Evolutionary conservation across 2,329 filamentous ascomycete species (phyloP).

Genomic region (Ciborinia camelliae): DNA sequence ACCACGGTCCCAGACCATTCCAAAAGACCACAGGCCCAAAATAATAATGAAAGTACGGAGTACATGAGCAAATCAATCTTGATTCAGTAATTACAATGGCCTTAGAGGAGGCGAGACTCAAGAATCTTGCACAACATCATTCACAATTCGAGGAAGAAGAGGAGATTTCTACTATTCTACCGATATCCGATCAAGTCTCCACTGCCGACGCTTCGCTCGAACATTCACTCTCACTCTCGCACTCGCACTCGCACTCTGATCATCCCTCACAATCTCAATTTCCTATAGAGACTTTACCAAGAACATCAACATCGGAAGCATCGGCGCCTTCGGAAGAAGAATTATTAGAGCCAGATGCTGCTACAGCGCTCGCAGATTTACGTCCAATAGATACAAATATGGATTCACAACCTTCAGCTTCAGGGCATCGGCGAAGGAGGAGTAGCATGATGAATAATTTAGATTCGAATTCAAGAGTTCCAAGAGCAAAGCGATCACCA

Average conservation of each 20-base stretch:
- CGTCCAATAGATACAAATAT: constrained; percentile 29
- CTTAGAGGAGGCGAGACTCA: not conserved
- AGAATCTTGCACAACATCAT: constrained; percentile 6
- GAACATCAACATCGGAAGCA: constrained; percentile 23
- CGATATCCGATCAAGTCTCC: constrained; percentile 3
- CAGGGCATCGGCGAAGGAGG: constrained; percentile 36
- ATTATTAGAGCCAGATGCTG: constrained; percentile 29
- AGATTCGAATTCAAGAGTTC: constrained; percentile 21
- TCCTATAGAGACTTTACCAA: constrained; percentile 21
- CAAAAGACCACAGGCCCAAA: constrained; percentile 9
- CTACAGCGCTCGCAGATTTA: constrained; percentile 26
- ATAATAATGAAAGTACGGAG: not conserved
- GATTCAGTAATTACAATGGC: constrained; percentile 9
- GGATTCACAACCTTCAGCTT: constrained; percentile 27
- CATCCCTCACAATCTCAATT: constrained; percentile 18
- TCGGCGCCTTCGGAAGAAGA: constrained; percentile 23
- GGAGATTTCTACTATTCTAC: not conserved
- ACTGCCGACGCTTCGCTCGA: constrained; percentile 1
- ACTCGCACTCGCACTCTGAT: not conserved
- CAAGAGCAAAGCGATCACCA: constrained; percentile 22
- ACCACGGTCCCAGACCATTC: constrained; percentile 2
- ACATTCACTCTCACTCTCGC: not conserved
- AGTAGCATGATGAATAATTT: constrained; percentile 36
- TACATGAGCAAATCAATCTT: constrained; percentile 6
- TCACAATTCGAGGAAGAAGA: constrained; percentile 6